A percentile compares a stretch with the other conserved stretches of the same genome.
Evolutionary conservation across 345 rosid genomes (phyloP).

Genomic region (Citropsis articulata): DNA sequence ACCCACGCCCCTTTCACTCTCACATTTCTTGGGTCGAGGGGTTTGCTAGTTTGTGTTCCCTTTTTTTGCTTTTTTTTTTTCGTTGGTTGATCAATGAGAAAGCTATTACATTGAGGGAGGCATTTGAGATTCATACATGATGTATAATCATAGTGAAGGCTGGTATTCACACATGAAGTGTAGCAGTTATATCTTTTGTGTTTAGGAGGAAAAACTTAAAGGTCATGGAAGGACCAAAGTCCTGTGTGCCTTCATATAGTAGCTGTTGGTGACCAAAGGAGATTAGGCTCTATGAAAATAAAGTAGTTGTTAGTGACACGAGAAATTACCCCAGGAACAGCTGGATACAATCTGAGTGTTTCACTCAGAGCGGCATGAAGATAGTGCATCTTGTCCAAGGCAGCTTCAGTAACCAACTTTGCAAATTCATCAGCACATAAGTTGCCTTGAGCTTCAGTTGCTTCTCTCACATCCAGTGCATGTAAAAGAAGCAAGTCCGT

Average conservation of each 20-base stretch:
- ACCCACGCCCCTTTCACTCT: neutral
- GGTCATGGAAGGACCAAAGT: neutral
- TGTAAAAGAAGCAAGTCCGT: conserved; percentile 43
- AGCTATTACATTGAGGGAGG: neutral
- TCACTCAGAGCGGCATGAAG: conserved; percentile 38
- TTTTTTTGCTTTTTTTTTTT: neutral
- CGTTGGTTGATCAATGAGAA: neutral
- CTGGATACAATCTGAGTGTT: conserved; percentile 44
- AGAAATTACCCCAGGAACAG: conserved; percentile 39
- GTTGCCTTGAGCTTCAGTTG: neutral
- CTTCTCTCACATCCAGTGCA: conserved; percentile 24
- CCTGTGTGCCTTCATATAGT: neutral
- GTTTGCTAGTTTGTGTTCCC: neutral
- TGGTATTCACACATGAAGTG: neutral
- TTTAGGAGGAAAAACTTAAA: neutral
- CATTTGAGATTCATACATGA: neutral
- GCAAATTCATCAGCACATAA: conserved; percentile 23
- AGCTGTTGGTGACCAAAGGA: neutral
- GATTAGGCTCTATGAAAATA: neutral
- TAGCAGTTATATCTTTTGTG: neutral
- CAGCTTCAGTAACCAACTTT: conserved; percentile 31
- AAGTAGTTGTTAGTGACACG: neutral
- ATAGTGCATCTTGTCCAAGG: conserved; percentile 37
- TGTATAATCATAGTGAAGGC: neutral
- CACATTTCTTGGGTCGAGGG: neutral